Evolutionary conservation across 2,329 filamentous ascomycete genomes (phyloP).

Genomic region (Ustulina deusta): DNA sequence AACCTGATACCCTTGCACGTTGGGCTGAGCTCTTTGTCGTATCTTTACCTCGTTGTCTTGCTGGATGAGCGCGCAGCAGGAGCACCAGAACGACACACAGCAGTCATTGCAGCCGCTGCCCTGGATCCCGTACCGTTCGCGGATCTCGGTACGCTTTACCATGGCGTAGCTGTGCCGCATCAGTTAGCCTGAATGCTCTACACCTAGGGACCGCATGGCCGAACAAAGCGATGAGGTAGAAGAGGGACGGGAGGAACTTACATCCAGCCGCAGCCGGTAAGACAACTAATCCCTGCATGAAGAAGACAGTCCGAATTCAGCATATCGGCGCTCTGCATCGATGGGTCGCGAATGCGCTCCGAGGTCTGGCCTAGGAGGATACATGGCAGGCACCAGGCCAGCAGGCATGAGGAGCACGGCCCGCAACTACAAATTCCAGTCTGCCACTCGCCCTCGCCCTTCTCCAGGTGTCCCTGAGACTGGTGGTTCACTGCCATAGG

Average conservation of each 20-base stretch:
- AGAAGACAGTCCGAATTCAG: constrained; percentile 50
- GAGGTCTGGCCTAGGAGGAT: constrained; percentile 50
- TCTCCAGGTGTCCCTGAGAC: constrained; percentile 33
- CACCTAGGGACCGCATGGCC: neutral
- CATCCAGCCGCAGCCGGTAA: constrained; percentile 51
- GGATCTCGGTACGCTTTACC: constrained; percentile 58
- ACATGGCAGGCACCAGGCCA: constrained; percentile 50
- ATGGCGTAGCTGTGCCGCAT: constrained; percentile 55
- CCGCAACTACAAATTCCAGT: constrained; percentile 48
- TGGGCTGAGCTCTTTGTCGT: constrained; percentile 42
- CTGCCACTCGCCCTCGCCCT: constrained; percentile 49
- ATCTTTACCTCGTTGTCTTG: constrained; percentile 58
- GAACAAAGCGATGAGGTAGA: neutral
- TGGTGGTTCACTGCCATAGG: constrained; percentile 31
- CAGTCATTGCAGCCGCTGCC: constrained; percentile 58
- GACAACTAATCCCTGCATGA: constrained; percentile 44
- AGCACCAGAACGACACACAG: constrained; percentile 57
- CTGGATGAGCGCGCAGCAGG: constrained; percentile 61
- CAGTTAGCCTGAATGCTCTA: constrained; percentile 3
- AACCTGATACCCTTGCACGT: constrained; percentile 50
- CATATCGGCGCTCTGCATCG: constrained; percentile 46
- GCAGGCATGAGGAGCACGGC: constrained; percentile 47
- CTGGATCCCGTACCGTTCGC: constrained; percentile 58
- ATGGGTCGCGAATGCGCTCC: constrained; percentile 49
- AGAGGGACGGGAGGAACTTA: constrained; percentile 37